Evolutionary conservation across 2,329 filamentous ascomycete species (phyloP), one percentile per base, ranked within the genome.

Genomic region (Colletotrichum scovillei): DNA sequence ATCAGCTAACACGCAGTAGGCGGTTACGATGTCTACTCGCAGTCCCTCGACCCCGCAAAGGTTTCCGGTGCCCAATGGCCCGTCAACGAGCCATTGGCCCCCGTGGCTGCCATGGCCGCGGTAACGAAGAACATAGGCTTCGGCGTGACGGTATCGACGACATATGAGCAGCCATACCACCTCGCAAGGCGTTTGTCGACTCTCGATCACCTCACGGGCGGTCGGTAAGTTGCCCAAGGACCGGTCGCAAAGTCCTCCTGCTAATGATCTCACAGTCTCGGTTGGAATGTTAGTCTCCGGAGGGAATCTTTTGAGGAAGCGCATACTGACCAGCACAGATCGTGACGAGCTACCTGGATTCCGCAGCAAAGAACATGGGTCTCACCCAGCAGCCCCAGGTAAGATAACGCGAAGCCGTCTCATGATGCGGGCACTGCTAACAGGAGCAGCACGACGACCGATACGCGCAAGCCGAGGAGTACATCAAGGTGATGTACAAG

Each of bases 151-250:
- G 89, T 92, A 1, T 89, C 90, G 2, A 93, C 92, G 1, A 93
- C 91, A 0, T 94, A 94, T 73, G 92, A 94, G 78, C 89, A 91
- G 77, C 92, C 92, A 0, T 94, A 92, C 78, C 90, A 93, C 76
- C 83, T 94, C 26, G 92, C 92, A 0, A 82, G 92, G 46, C 83
- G 92, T 12, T 79, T 94, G 24, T 91, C 89, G 0, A 94, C 92
- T 0, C 85, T 93, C 0, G 92, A 94, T 77, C 92, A 94, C 78
- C 82, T 94, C 4, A 91, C 88, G 1, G 89, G 89, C 69, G 91
- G 92, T 65, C 85, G 92, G 81, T 86, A 79, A 46, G 84, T 80
- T 1, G n/a, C 30, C 6, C 11, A 12, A 7, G 4, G 35, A 26
- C 19, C 8, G 19, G 1, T 16, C 0, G 1, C 12, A 5, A 8